phyloP scores from a whole-genome alignment of 2,329 filamentous ascomycete species.

The Trichoderma simmonsii region DNA sequence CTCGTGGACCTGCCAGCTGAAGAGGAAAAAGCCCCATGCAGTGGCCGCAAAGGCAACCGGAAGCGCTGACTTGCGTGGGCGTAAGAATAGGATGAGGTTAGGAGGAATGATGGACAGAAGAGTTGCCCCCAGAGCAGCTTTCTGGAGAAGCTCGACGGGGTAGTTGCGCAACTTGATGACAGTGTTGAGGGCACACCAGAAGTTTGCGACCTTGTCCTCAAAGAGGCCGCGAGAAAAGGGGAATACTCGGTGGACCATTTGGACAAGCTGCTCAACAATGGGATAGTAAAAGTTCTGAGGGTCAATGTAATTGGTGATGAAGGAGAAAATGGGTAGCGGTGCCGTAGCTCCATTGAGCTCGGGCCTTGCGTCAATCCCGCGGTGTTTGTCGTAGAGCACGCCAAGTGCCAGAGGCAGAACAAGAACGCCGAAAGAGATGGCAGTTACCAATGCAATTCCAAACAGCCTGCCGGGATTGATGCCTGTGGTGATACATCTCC shows the following conservation, averaged over 20 bases:
- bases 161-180: constrained; percentile 82
- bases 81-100: constrained; percentile 74
- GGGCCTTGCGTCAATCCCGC: constrained; percentile 56
- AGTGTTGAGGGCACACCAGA: constrained; percentile 92
- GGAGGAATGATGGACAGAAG: constrained; percentile 73
- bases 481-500: constrained; percentile 75
- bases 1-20: constrained; percentile 97
- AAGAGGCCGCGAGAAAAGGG: constrained; percentile 94
- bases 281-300: constrained; percentile 69
- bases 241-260: constrained; percentile 89
- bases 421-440: constrained; percentile 69
- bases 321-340: constrained; percentile 60
- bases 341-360: constrained; percentile 57
- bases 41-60: constrained; percentile 78
- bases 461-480: constrained; percentile 67
- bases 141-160: constrained; percentile 68
- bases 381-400: constrained; percentile 64
- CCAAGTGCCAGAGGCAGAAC: constrained; percentile 73
- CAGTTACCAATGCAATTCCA: constrained; percentile 70
- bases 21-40: constrained; percentile 96
- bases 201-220: constrained; percentile 97
- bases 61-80: constrained; percentile 72
- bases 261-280: constrained; percentile 71
- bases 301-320: constrained; percentile 58
- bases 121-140: constrained; percentile 71